Percentiles rank a stretch among this genome's conserved stretches.
phyloP scores from a whole-genome alignment of 306 rosid species.

The Sesbania bispinosa region DNA sequence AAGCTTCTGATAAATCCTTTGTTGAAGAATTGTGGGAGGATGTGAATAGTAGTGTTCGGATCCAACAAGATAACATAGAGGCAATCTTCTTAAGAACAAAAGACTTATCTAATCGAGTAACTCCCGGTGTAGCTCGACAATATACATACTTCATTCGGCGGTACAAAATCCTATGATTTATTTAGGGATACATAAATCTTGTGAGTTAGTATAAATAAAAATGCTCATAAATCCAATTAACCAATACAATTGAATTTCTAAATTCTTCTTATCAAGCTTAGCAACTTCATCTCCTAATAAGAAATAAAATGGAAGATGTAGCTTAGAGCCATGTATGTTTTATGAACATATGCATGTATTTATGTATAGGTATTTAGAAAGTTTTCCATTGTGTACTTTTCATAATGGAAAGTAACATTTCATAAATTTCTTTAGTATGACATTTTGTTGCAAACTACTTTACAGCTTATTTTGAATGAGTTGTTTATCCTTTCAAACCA shows the following conservation, averaged over 20 bases:
- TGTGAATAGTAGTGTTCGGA: conserved; percentile 40
- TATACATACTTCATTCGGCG: conserved; percentile 60
- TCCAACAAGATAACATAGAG: conserved; percentile 38
- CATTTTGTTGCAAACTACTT: neutral
- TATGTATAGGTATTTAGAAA: neutral
- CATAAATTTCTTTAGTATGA: neutral
- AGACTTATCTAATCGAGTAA: conserved; percentile 59
- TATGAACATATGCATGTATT: neutral
- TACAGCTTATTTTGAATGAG: neutral
- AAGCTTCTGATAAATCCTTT: conserved; percentile 35
- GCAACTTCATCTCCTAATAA: neutral
- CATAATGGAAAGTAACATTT: neutral
- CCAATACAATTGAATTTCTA: neutral
- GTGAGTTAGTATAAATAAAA: neutral
- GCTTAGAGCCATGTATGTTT: neutral
- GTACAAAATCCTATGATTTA: conserved; percentile 25
- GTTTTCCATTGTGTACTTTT: neutral
- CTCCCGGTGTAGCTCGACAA: conserved; percentile 53
- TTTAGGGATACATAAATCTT: neutral
- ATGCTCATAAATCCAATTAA: neutral
- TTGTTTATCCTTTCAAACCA: conserved; percentile 7
- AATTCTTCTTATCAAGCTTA: conserved; percentile 7
- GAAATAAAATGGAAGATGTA: too few relatives aligned
- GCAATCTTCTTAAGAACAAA: conserved; percentile 36
- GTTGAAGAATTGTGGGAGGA: conserved; percentile 48